Percentiles rank a stretch among this genome's conserved stretches.
Evolutionary conservation across 2,329 filamentous ascomycete species (phyloP).

Genomic region (Botrytis galanthina): DNA sequence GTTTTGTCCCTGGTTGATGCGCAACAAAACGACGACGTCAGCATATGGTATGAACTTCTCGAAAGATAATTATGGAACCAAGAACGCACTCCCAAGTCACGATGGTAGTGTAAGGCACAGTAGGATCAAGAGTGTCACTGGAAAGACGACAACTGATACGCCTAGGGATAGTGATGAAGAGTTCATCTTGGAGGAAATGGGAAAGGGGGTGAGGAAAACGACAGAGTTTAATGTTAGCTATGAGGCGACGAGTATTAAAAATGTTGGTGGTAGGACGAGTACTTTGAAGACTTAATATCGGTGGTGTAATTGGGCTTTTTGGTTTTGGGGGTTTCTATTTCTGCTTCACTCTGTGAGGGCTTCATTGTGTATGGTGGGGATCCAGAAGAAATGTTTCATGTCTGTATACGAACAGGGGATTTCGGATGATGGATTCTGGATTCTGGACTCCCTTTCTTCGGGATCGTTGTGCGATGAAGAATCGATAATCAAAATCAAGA

Average conservation of each 20-base stretch:
- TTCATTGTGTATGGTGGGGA: background rate
- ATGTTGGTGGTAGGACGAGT: background rate
- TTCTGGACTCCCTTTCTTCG: background rate
- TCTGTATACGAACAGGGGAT: background rate
- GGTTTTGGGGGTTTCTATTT: background rate
- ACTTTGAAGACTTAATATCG: background rate
- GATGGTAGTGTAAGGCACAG: background rate
- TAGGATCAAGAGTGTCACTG: background rate
- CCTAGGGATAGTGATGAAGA: background rate
- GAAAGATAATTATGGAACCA: background rate
- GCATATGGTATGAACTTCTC: background rate
- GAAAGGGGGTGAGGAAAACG: background rate
- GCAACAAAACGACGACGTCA: background rate
- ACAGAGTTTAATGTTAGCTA: background rate
- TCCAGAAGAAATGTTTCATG: background rate
- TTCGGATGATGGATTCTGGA: background rate
- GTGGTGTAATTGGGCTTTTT: background rate
- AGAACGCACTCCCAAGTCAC: background rate
- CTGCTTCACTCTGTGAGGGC: background rate
- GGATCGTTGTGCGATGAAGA: background rate
- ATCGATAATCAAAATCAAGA: background rate
- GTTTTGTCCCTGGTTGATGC: conserved; percentile 12
- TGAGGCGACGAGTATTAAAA: background rate
- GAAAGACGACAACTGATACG: background rate
- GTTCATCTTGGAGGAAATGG: background rate